Conservation (phyloP, 2,329 filamentous ascomycete genomes). For the Penicillium sp. region DNA sequence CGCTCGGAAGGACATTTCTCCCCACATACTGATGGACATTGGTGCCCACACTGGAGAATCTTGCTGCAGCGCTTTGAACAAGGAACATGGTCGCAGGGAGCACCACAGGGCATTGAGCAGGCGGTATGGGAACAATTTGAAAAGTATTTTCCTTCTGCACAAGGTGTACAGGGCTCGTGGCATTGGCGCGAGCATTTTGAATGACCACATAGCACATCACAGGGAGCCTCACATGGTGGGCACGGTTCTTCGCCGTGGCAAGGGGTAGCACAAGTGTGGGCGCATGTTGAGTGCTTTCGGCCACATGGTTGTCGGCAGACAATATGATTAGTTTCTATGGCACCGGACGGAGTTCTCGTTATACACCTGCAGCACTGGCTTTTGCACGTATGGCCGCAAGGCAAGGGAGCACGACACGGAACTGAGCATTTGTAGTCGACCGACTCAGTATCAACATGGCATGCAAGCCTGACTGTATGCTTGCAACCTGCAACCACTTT, state of each 20-base stretch:
- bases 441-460: too few relatives aligned
- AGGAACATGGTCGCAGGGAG: conserved; percentile 69
- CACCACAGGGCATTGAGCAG: conserved; percentile 64
- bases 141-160: conserved; percentile 44
- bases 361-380: too few relatives aligned
- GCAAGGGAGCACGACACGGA: too few relatives aligned
- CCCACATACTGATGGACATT: conserved; percentile 68
- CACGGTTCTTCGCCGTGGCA: neutral
- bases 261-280: neutral
- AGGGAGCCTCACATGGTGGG: neutral
- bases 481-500: too few relatives aligned
- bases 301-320: too few relatives aligned
- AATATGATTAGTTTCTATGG: too few relatives aligned
- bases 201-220: neutral
- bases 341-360: too few relatives aligned
- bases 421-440: too few relatives aligned
- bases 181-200: neutral
- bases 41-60: conserved; percentile 62
- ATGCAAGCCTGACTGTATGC: too few relatives aligned
- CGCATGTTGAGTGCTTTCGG: neutral
- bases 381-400: too few relatives aligned
- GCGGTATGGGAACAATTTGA: conserved; percentile 60
- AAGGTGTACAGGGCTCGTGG: neutral
- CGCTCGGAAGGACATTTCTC: conserved; percentile 59
- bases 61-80: conserved; percentile 64